Evolutionary conservation across 345 rosid genomes (phyloP).

Genomic region (Cardiospermum halicacabum): DNA sequence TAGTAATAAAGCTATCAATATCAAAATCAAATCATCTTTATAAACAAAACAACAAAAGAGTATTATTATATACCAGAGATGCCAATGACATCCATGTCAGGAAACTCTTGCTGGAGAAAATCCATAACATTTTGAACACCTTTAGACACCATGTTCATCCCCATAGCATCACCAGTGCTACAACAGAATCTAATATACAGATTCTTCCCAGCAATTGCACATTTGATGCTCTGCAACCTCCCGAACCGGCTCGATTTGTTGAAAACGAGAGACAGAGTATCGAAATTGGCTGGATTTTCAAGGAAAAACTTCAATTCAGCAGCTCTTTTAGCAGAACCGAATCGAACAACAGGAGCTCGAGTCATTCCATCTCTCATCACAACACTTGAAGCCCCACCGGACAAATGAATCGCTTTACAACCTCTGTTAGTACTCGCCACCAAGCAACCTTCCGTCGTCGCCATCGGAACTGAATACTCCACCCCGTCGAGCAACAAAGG

Average conservation of each 20-base stretch:
- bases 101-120: constrained; percentile 52
- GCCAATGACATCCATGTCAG: constrained; percentile 71
- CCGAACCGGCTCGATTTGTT: constrained; percentile 68
- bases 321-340: constrained; percentile 44
- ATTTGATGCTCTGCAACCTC: constrained; percentile 47
- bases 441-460: constrained; percentile 75
- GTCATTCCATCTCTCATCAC: constrained; percentile 62
- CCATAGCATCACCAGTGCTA: constrained; percentile 77
- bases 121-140: constrained; percentile 70
- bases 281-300: constrained; percentile 51
- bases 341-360: constrained; percentile 65
- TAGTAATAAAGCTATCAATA: neutral
- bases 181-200: constrained; percentile 52
- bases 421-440: constrained; percentile 76
- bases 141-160: constrained; percentile 83
- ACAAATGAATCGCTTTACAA: constrained; percentile 60
- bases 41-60: neutral
- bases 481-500: constrained; percentile 56
- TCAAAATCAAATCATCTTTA: neutral
- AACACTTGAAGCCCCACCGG: constrained; percentile 54
- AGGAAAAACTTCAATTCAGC: constrained; percentile 57
- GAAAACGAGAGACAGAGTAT: constrained; percentile 36
- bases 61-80: constrained; percentile 39
- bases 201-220: constrained; percentile 65
- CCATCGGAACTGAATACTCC: constrained; percentile 66